phyloP scores from a whole-genome alignment of 305 asterid species.

The Lippia alba region DNA sequence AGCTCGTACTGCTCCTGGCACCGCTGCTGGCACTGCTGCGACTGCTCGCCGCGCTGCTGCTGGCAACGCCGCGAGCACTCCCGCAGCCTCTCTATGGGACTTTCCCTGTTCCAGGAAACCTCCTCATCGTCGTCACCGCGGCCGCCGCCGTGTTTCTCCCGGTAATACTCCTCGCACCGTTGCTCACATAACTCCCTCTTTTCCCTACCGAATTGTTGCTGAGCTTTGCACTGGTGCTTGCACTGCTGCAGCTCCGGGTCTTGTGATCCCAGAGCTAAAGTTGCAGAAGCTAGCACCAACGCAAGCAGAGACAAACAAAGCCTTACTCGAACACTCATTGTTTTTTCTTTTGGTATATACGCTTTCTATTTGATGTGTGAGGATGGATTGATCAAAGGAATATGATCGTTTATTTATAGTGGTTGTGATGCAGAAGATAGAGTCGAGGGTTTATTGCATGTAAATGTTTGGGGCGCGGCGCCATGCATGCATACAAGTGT shows the following conservation, averaged over 20 bases:
- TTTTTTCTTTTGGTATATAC: too few relatives aligned
- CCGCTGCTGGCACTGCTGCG: conserved; percentile 21
- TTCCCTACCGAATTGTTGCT: conserved; percentile 1
- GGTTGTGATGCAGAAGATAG: conserved; percentile 9
- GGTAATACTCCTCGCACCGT: conserved; percentile 29
- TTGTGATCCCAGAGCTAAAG: conserved; percentile 17
- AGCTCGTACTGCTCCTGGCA: conserved; percentile 31
- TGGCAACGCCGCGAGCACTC: conserved; percentile 35
- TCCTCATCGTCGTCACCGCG: not conserved
- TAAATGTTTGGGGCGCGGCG: not conserved
- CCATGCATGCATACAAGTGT: conserved; percentile 44
- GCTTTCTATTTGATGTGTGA: not conserved
- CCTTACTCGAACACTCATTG: conserved; percentile 20
- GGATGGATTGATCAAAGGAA: not conserved
- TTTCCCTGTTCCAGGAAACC: not conserved
- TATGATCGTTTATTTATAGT: conserved; percentile 10
- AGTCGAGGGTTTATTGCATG: conserved; percentile 29
- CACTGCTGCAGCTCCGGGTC: conserved; percentile 48
- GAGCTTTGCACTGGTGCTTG: conserved; percentile 43
- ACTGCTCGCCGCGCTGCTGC: not conserved
- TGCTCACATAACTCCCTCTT: conserved; percentile 28
- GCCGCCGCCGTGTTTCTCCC: conserved; percentile 27
- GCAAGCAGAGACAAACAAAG: conserved; percentile 25
- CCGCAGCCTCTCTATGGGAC: conserved; percentile 33
- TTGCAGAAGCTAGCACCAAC: conserved; percentile 35